Base-by-base conservation (phyloP, 176 grass and related monocot genomes). In the Saccharum spontaneum region DNA sequence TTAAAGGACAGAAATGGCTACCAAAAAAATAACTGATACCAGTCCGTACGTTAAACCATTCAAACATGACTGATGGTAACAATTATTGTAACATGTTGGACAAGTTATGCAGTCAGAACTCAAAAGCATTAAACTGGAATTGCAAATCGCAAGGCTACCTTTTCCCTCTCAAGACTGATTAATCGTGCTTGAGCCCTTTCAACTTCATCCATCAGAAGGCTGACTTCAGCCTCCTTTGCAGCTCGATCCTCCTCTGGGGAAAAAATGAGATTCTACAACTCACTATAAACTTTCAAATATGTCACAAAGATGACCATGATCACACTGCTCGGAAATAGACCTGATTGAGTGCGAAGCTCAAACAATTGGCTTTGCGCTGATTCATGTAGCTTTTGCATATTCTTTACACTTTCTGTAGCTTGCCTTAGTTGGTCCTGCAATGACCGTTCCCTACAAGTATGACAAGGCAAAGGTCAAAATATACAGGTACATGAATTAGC, bases 361-460 rank as follows among this genome's bases (percentile, higher is more conserved):
- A 99, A 91, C 70, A 99, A 90, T 76, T 99, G 93, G 72, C 90
- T 92, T 91, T 99, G 97, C 18, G 93, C 97, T 15, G 92, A 94
- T 79, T 96, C 97, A 77, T 96, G 97, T 79, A 99, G 82, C 84
- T 99, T 99, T 82, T 99, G 93, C 97, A 99, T 99, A 84, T 96
- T 99, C 66, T 92, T 94, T 49, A 95, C 93, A 91, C 97, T 99
- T 96, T 96, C 91, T 83, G 90, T 96, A 77, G 97, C 91, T 92
- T 99, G 93, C 73, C 97, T 89, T 50, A 99, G 86, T 76, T 99
- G 97, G 84, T 99, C 93, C 82, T 99, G 97, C 90, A 99, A 86
- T 48, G 90, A 76, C 24, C 60, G 73, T 92, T 99, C 97, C 82
- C 97, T 99, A 81, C 75, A 81, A 86, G 24, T 71, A 91, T 64